Base-by-base conservation (phyloP, 805 yeast species). In the Starmerella apis region DNA sequence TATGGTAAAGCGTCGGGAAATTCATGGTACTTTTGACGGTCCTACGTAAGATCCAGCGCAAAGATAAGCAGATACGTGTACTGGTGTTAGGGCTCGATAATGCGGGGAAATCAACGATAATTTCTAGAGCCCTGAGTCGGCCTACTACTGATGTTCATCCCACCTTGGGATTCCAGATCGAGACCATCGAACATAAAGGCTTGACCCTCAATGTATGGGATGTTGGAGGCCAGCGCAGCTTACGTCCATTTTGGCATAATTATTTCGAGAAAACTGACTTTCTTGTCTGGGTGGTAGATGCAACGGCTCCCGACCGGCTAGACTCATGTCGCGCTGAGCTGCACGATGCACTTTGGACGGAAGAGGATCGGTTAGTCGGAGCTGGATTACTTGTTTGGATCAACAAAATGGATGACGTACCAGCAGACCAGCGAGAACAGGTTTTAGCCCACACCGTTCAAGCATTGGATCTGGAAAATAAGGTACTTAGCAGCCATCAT, bases 211-310 rank as follows among this genome's bases (percentile, higher is more conserved):
- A 68, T 33, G 58, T 70, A 18, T 70, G 73, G 97, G 95, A 86
- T 61, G 79, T 88, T 11, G 97, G 97, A 4, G 97, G 97, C 1
- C 97, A 88, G 64, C 68, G 74, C 41, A 75, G 90, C 1, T 69
- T 88, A 37, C 69, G 97, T 43, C 80, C 88, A 16, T 87, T 87
- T 71, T 88, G 97, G 97, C 79, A 84, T 59, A 90, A 88, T 66
- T 88, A 90, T 65, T 88, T 83, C 61, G 96, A 87, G 56, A 79
- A 77, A 58, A 78, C 83, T 0, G 88, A 88, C 58, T 77, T 78
- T 5, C 69, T 88, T 16, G 65, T 88, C 11, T 88, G 96, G 96
- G 95, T 88, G 19, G 74, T 90, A 5, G 96, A 90, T 65, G 73
- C 78, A 2, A 64, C 66, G 13, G 76, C 81, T 19, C 62, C 76